Evolutionary conservation across 2,329 filamentous ascomycete genomes (phyloP).

Genomic region (Emericellopsis atlantica): DNA sequence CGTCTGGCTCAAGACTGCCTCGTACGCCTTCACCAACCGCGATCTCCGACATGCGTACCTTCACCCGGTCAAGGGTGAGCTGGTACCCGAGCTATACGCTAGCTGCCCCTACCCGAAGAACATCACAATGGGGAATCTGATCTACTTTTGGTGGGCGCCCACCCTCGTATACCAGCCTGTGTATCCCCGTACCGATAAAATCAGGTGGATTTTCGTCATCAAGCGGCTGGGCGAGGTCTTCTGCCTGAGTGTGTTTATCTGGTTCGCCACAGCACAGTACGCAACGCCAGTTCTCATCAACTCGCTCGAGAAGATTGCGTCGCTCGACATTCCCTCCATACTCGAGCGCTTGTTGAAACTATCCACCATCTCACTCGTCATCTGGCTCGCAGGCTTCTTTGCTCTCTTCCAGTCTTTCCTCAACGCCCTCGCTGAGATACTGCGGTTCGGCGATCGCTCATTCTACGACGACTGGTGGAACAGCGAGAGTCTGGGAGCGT

Average conservation of each 20-base stretch:
- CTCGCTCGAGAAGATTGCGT: constrained; percentile 75
- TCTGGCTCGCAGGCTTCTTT: constrained; percentile 97
- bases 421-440: constrained; percentile 83
- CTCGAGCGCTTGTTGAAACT: constrained; percentile 87
- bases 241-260: constrained; percentile 77
- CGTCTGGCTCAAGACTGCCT: constrained; percentile 91
- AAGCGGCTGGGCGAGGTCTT: constrained; percentile 73
- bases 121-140: constrained; percentile 75
- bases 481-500: constrained; percentile 67
- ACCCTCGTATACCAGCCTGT: constrained; percentile 95
- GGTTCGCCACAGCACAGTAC: constrained; percentile 91
- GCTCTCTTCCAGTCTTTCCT: constrained; percentile 88
- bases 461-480: constrained; percentile 99
- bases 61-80: constrained; percentile 55
- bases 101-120: constrained; percentile 81
- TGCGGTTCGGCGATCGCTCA: constrained; percentile 80
- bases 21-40: constrained; percentile 92
- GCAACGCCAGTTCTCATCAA: constrained; percentile 82
- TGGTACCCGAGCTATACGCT: constrained; percentile 71
- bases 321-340: constrained; percentile 69
- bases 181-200: constrained; percentile 71
- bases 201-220: constrained; percentile 78
- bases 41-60: constrained; percentile 87
- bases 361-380: constrained; percentile 86
- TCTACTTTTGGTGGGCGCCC: constrained; percentile 97